phyloP scores from a whole-genome alignment of 352 stramenopile species.

The Vaucheria bursata region DNA sequence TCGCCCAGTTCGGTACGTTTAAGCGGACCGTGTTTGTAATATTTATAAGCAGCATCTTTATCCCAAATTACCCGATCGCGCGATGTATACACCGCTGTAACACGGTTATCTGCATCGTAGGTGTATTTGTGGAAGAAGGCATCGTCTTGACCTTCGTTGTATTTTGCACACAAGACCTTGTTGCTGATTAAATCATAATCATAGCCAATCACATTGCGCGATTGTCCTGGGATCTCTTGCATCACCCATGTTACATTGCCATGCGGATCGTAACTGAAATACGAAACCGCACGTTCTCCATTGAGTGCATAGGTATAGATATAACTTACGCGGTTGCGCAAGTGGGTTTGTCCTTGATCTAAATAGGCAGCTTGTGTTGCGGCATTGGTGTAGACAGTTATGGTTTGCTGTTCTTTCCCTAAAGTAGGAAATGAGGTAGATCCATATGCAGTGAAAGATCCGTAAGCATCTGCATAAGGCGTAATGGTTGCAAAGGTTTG shows the following conservation, averaged over 20 bases:
- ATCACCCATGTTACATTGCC: neutral
- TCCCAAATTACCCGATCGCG: neutral
- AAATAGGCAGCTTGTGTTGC: neutral
- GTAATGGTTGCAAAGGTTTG: neutral
- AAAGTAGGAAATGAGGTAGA: neutral
- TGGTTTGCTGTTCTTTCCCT: neutral
- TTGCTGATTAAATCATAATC: constrained; percentile 1
- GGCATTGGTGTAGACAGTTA: neutral
- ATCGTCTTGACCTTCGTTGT: neutral
- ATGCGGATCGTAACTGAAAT: neutral
- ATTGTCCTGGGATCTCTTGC: neutral
- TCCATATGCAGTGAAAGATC: no score
- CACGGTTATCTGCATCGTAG: neutral
- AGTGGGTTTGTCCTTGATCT: neutral
- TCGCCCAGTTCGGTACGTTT: neutral
- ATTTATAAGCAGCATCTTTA: neutral
- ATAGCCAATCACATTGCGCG: neutral
- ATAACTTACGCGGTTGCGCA: neutral
- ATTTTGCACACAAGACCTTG: neutral
- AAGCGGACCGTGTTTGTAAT: neutral
- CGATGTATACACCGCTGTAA: neutral
- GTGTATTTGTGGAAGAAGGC: neutral
- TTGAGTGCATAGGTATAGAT: neutral
- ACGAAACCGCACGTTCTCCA: neutral
- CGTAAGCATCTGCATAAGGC: neutral